Base-by-base conservation (phyloP, 306 rosid genomes). In the Medicago arabica region DNA sequence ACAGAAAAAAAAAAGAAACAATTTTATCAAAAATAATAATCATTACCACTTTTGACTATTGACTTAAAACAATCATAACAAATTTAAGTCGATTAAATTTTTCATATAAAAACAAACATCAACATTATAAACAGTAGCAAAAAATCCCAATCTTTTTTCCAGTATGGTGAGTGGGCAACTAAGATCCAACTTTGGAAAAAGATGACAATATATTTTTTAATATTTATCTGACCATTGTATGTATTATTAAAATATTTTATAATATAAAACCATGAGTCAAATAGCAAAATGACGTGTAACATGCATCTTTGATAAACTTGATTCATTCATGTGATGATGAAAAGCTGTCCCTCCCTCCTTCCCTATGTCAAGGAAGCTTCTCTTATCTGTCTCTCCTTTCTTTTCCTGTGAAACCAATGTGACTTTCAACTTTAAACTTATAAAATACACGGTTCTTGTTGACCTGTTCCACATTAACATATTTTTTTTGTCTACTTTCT, bases 351-450 rank as follows among this genome's bases (percentile, higher is more conserved):
- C 36, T 66, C 12, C 51, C 3, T 66, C 12, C n/a, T n/a, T n/a
- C n/a, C 53, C 7, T 64, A 9, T 67, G 55, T 43, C 38, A 43
- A 67, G 55, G 71, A 67, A 67, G 71, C 71, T 43, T 67, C 71
- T 41, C 71, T 17, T 18, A 51, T 5, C 70, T 17, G 34, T 65
- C 70, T n/a, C 51, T 65, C 31, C 40, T 40, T 43, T 7, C 55
- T 21, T 66, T 34, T 19, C 18, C 13, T 43, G 71, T 67, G 71
- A 67, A 67, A 19, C 53, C 53, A 44, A 43, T 19, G 21, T 19
- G 53, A 41, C 36, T 43, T 19, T 43, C 51, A 17, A 36, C 54
- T 67, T 67, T 18, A 9, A 40, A 38, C 23, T 16, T 47, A 38
- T 64, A n/a, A 31, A n/a, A 65, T 17, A 39, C 53, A 66, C 49